Conservation (phyloP, 495 filamentous ascomycete species). For the Niebla homalea region DNA sequence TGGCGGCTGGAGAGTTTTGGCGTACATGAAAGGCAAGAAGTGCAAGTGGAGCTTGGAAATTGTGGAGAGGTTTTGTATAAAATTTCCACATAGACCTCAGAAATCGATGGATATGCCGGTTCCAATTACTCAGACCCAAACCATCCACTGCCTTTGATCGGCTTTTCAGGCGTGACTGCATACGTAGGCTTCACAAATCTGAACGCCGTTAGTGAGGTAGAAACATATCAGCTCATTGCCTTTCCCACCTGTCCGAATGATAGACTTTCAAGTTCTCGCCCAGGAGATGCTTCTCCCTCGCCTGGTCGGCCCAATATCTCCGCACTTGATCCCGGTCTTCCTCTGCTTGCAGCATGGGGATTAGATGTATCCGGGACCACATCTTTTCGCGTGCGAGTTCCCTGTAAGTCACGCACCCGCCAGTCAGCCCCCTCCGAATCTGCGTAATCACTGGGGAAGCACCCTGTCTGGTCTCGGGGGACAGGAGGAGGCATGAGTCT, state of each 20-base stretch:
- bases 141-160: conserved; percentile 31
- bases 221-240: not conserved
- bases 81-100: no score
- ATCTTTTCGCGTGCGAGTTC: conserved; percentile 94
- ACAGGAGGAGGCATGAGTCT: not conserved
- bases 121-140: not conserved
- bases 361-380: conserved; percentile 87
- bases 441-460: not conserved
- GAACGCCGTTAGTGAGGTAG: not conserved
- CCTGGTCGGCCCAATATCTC: conserved; percentile 70
- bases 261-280: conserved; percentile 71
- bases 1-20: not conserved
- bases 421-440: not conserved
- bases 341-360: conserved; percentile 86
- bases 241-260: conserved; percentile 69
- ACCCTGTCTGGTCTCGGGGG: not conserved
- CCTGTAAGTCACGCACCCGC: conserved; percentile 29
- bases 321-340: conserved; percentile 90
- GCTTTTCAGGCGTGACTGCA: conserved; percentile 41
- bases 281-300: conserved; percentile 76
- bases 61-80: no score
- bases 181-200: conserved; percentile 65
- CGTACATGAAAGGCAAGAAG: not conserved
- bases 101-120: not conserved
- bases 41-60: no score